These are phyloP conservation scores for Voacanga thouarsii DNA, from an alignment of 257 asterid species.

Conservation along the genomic window DNA sequence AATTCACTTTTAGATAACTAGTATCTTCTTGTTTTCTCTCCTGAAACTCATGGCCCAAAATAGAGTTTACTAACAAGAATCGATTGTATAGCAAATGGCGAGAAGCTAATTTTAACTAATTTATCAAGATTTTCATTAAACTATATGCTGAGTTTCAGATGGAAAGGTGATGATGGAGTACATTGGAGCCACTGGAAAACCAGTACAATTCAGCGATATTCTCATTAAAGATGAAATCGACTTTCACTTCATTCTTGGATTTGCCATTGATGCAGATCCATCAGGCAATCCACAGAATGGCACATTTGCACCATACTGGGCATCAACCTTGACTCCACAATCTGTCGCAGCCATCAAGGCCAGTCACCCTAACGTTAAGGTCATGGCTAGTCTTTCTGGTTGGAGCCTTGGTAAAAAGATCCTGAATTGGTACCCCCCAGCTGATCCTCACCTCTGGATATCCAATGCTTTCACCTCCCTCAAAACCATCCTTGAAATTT, in stretches of 20 bases:
- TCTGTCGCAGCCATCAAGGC: slow-evolving; percentile 48
- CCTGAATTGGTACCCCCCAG: slow-evolving; percentile 56
- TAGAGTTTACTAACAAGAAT: too few relatives aligned
- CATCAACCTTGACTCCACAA: slow-evolving; percentile 43
- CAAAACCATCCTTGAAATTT: slow-evolving; percentile 37
- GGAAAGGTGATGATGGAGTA: slow-evolving; percentile 83
- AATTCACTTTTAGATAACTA: too few relatives aligned
- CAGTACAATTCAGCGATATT: slow-evolving; percentile 37
- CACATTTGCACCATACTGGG: slow-evolving; percentile 59
- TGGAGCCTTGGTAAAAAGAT: slow-evolving; percentile 52
- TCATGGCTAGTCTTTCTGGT: slow-evolving; percentile 72
- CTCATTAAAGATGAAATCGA: slow-evolving; percentile 50
- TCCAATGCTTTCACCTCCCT: slow-evolving; percentile 60
- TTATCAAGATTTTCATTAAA: background rate
- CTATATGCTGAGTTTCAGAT: slow-evolving; percentile 29
- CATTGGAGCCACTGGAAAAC: slow-evolving; percentile 67
- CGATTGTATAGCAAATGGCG: too few relatives aligned
- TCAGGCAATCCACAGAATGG: slow-evolving; percentile 58
- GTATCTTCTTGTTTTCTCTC: too few relatives aligned
- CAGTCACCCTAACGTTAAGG: slow-evolving; percentile 56
- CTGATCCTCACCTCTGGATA: slow-evolving; percentile 40
- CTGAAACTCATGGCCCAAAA: too few relatives aligned
- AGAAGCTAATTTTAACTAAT: too few relatives aligned
- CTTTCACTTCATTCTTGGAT: slow-evolving; percentile 68
- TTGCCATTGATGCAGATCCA: slow-evolving; percentile 63